These are phyloP conservation scores for Ophiosphaerella narmari DNA, from an alignment of 2,329 filamentous ascomycete genomes.

Conservation along the genomic window DNA sequence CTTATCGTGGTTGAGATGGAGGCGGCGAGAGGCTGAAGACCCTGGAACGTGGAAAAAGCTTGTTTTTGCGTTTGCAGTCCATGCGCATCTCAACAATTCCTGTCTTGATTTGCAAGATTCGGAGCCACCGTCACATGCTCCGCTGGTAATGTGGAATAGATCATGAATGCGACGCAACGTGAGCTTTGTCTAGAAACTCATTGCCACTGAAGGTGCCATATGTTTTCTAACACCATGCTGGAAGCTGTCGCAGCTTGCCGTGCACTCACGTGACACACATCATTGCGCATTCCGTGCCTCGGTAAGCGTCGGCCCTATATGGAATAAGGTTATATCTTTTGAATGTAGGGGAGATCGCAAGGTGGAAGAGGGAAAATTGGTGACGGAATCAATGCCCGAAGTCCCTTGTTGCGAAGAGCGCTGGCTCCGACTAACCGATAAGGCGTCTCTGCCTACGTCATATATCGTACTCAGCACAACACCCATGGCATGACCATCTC, in stretches of 20 bases:
- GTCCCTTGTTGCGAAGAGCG: not conserved
- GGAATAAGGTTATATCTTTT: too few relatives aligned
- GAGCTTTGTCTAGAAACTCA: too few relatives aligned
- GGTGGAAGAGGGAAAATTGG: too few relatives aligned
- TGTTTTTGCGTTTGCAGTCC: conserved; percentile 19
- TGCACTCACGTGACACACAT: too few relatives aligned
- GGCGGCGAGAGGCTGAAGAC: conserved; percentile 34
- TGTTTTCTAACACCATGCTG: too few relatives aligned
- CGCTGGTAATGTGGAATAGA: not conserved
- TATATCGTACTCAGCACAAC: not conserved
- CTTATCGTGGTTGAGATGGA: conserved; percentile 20
- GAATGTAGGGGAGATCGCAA: too few relatives aligned
- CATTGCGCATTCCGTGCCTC: too few relatives aligned
- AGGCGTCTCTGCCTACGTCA: not conserved
- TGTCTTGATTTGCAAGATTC: conserved; percentile 8
- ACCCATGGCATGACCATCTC: too few relatives aligned
- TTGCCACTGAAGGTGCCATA: too few relatives aligned
- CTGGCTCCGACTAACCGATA: not conserved
- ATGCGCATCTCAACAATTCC: conserved; percentile 28
- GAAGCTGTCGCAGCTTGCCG: too few relatives aligned
- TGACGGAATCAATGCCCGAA: too few relatives aligned
- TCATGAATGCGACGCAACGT: not conserved
- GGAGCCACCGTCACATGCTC: conserved; percentile 23
- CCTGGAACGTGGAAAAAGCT: conserved; percentile 28
- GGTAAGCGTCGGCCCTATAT: too few relatives aligned